Base-by-base conservation (phyloP, 495 filamentous ascomycete species). In the Lasiosphaeris hirsuta region DNA sequence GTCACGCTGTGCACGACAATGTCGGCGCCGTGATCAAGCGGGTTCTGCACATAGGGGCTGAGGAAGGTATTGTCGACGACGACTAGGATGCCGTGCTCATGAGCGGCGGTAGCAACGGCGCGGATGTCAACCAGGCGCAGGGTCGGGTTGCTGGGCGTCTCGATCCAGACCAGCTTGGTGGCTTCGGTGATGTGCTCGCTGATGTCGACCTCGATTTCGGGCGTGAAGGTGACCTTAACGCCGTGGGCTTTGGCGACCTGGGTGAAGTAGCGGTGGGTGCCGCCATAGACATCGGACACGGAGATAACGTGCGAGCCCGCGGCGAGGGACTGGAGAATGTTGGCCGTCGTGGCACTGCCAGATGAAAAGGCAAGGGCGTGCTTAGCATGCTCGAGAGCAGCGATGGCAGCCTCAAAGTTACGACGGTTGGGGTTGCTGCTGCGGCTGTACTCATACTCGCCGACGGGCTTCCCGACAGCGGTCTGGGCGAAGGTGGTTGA, bases 61-160 rank as follows among this genome's bases (percentile, higher is more conserved):
- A 99, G 76, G 78, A 99, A 99, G 2, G 94, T 99, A 78, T 99
- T 99, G 75, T 99, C 94, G 2, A 99, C 94, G 5, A 99, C 95
- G 9, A 99, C 94, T 62, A 89, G 75, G 57, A 99, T 90, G 47
- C 92, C 92, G 69, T 90, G 88, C 58, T 88, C 76, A 69, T 97
- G 95, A 3, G 94, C 94, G 35, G 86, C 79, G 11, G 83, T 82
- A 13, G 88, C 87, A 2, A 97, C 89, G 33, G 87, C 84, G 51
- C 86, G 78, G 63, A 99, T 97, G 72, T 97, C 92, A 40, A 97
- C 93, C 38, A 99, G 79, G 5, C 86, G 80, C 37, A 99, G 78
- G 0, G 94, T 99, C 4, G 94, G 94, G 73, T 99, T 99, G 58
- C 87, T 90, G 18, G 94, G 94, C 0, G 85, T 86, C 73, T 99